These are phyloP conservation scores for Somion occarium DNA, from an alignment of 1,284 basidiomycete species.

Conservation along the genomic window DNA sequence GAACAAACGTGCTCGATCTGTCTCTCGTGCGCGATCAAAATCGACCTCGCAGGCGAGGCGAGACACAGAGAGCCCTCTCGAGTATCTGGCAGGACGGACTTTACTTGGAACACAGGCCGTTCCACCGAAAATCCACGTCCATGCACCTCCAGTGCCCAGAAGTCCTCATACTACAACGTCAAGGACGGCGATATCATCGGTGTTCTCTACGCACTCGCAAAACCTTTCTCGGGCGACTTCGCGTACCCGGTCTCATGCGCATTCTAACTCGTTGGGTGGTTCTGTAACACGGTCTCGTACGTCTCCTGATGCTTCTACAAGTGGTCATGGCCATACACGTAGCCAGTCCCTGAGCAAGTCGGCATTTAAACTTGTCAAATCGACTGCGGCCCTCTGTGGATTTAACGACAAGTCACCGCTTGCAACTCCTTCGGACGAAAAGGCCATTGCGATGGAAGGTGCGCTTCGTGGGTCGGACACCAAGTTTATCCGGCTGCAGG, in stretches of 20 bases:
- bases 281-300: conserved; percentile 33
- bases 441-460: conserved; percentile 34
- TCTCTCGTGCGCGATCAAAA: conserved; percentile 61
- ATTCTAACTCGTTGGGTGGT: conserved; percentile 26
- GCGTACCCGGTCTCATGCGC: conserved; percentile 23
- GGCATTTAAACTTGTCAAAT: conserved; percentile 38
- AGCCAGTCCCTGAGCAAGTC: conserved; percentile 57
- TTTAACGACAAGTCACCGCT: conserved; percentile 19
- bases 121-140: conserved; percentile 42
- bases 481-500: conserved; percentile 35
- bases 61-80: conserved; percentile 33
- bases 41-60: conserved; percentile 35
- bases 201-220: conserved; percentile 34
- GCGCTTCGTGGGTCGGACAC: conserved; percentile 39
- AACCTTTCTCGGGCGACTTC: conserved; percentile 28
- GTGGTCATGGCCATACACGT: conserved; percentile 33
- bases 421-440: conserved; percentile 28
- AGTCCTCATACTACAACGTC: background rate
- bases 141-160: conserved; percentile 10
- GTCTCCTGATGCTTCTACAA: conserved; percentile 28
- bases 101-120: conserved; percentile 57
- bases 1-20: conserved; percentile 54
- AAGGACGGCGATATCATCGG: conserved; percentile 5
- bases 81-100: conserved; percentile 56
- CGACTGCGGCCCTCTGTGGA: conserved; percentile 27